Percentiles rank a stretch among this genome's conserved stretches.
Evolutionary conservation across 805 yeast genomes (phyloP).

Genomic region (Candida michaelii): DNA sequence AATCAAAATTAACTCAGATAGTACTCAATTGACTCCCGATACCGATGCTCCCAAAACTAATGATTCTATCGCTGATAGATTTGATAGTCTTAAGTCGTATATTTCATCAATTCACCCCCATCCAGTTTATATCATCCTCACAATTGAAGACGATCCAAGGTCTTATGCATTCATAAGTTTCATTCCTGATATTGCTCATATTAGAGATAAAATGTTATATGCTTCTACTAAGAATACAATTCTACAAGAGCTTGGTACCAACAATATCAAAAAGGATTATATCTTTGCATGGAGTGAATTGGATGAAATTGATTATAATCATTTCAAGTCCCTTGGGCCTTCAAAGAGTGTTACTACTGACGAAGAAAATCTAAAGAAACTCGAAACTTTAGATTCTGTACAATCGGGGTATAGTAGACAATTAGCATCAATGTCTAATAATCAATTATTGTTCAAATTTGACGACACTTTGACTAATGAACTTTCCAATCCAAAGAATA

Average conservation of each 20-base stretch:
- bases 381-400: constrained; percentile 37
- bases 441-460: constrained; percentile 24
- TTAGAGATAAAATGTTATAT: constrained; percentile 85
- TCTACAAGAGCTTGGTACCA: constrained; percentile 70
- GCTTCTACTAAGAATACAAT: constrained; percentile 86
- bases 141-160: constrained; percentile 13
- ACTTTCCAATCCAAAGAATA: constrained; percentile 20
- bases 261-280: constrained; percentile 43
- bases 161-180: constrained; percentile 63
- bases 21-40: constrained; percentile 35
- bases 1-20: constrained; percentile 32
- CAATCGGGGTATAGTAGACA: constrained; percentile 22
- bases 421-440: constrained; percentile 34
- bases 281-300: constrained; percentile 52
- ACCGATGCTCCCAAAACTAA: constrained; percentile 16
- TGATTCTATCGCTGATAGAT: constrained; percentile 16
- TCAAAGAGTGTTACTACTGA: constrained; percentile 23
- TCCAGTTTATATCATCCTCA: constrained; percentile 36
- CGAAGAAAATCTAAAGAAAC: constrained; percentile 53
- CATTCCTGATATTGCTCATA: constrained; percentile 84
- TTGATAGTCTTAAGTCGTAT: constrained; percentile 22
- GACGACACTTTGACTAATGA: constrained; percentile 26
- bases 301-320: constrained; percentile 51
- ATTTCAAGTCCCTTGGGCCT: constrained; percentile 34
- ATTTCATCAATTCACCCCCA: constrained; percentile 28